Evolutionary conservation across 495 filamentous ascomycete species (phyloP), one percentile per base, ranked within the genome.

Genomic region (Aspergillus saccharolyticus): DNA sequence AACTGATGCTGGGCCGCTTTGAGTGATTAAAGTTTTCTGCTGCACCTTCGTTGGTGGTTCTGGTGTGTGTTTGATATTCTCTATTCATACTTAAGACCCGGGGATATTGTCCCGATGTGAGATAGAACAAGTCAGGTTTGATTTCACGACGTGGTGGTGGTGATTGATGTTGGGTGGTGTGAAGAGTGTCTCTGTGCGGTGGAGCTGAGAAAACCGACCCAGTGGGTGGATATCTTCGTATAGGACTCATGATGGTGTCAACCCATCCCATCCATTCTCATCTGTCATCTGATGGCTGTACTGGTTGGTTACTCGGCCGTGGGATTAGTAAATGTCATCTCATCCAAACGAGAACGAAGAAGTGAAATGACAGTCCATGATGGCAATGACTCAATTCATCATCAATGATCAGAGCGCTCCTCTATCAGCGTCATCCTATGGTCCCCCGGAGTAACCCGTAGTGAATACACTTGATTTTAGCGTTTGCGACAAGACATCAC

Each of bases 401-500:
- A 28, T 12, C 33, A 39, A 15, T 9, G 4, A 4, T 28, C 25
- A 28, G 25, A 28, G 25, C 25, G 4, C 25, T 28, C 9, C 4
- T 4, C 9, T 9, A 28, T 28, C 25, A 39, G 33, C 12, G 33
- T 12, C 33, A 39, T 39, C 10, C 33, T 28, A 28, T 28, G 10
- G 33, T 49, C 46, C 25, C 46, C 46, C 16, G 46, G 28, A 17
- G 15, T 6, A 30, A 4, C 24, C 22, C 22, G 47, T 50, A 50
- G 17, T 16, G 17, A 24, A 28, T 18, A 14, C 18, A 10, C 44
- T 22, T 15, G 2, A 39, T 2, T 39, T 39, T 50, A n/a, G 47
- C 5, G 47, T 50, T 50, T 28, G 47, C 24, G 47, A 30, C 47
- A 24, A 50, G n/a, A 39, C 14, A 50, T 50, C 47, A 50, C 47